These are phyloP conservation scores for Aspergillus fumigatiaffinis DNA, from an alignment of 2,329 filamentous ascomycete genomes.

Conservation along the genomic window DNA sequence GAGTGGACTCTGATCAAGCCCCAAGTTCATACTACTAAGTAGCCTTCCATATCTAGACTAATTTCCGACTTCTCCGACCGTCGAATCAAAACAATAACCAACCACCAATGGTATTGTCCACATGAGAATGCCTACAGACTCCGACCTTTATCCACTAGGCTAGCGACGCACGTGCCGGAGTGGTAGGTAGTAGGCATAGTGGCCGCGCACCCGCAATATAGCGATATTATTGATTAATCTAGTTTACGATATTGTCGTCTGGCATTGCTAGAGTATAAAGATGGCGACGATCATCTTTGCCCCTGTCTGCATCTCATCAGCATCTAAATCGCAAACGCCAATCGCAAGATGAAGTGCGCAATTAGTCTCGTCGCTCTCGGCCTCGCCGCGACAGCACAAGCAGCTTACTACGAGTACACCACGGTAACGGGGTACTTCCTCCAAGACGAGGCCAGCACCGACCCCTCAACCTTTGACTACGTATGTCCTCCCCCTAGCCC, in stretches of 20 bases:
- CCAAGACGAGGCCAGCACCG: slow-evolving; percentile 45
- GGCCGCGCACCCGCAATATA: background rate
- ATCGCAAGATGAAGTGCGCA: slow-evolving; percentile 50
- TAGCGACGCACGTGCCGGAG: background rate
- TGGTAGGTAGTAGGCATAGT: background rate
- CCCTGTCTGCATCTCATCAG: background rate
- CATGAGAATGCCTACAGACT: background rate
- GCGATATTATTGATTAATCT: no score
- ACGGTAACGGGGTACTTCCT: slow-evolving; percentile 47
- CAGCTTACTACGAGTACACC: slow-evolving; percentile 31
- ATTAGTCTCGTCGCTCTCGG: slow-evolving; percentile 69
- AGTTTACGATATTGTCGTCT: no score
- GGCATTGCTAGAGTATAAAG: background rate
- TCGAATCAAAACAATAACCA: background rate
- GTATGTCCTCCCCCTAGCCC: slow-evolving; percentile 19
- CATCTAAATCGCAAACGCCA: background rate
- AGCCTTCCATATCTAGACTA: background rate
- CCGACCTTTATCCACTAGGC: no score
- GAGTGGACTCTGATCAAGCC: no score
- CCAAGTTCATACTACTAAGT: no score
- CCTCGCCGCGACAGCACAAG: slow-evolving; percentile 67
- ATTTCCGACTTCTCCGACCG: background rate
- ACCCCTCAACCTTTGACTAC: slow-evolving; percentile 46
- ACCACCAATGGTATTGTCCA: background rate
- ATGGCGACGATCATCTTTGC: background rate